phyloP scores from a whole-genome alignment of 352 stramenopile genomes.

The Blastocystis sp. region DNA sequence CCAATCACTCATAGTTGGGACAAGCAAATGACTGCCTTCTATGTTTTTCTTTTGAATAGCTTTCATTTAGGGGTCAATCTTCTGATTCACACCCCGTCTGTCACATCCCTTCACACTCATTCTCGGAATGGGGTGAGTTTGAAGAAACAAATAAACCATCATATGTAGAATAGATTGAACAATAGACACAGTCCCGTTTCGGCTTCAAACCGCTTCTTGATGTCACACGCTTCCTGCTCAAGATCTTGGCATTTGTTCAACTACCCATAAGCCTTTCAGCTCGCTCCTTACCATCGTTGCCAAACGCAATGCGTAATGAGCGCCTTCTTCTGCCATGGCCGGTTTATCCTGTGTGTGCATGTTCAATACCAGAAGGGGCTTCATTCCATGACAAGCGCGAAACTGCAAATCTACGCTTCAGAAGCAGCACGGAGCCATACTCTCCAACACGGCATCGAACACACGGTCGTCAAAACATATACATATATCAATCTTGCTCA shows the following conservation, averaged over 20 bases:
- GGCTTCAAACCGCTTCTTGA: slow-evolving; percentile 42
- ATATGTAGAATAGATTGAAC: slow-evolving; percentile 57
- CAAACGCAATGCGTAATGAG: slow-evolving; percentile 25
- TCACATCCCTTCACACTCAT: too few relatives aligned
- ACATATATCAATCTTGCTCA: slow-evolving; percentile 62
- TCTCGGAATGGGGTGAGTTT: too few relatives aligned
- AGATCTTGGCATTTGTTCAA: slow-evolving; percentile 41
- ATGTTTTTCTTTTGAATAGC: neutral
- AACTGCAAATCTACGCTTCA: slow-evolving; percentile 60
- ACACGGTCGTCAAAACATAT: slow-evolving; percentile 66
- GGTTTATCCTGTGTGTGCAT: slow-evolving; percentile 50
- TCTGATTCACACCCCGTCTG: too few relatives aligned
- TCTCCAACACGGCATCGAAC: slow-evolving; percentile 50
- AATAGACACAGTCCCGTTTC: slow-evolving; percentile 40
- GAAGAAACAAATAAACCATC: slow-evolving; percentile 16
- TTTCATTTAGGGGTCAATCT: too few relatives aligned
- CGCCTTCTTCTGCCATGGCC: slow-evolving; percentile 31
- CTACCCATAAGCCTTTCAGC: neutral
- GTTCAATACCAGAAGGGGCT: slow-evolving; percentile 62
- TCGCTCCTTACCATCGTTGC: slow-evolving; percentile 22
- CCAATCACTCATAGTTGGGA: neutral
- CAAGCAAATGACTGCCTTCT: neutral
- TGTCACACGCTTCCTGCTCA: slow-evolving; percentile 32
- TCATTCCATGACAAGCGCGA: slow-evolving; percentile 2
- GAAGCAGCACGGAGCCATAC: neutral